Base-by-base conservation (phyloP, 2,329 filamentous ascomycete genomes). In the Pyricularia pennisetigena region DNA sequence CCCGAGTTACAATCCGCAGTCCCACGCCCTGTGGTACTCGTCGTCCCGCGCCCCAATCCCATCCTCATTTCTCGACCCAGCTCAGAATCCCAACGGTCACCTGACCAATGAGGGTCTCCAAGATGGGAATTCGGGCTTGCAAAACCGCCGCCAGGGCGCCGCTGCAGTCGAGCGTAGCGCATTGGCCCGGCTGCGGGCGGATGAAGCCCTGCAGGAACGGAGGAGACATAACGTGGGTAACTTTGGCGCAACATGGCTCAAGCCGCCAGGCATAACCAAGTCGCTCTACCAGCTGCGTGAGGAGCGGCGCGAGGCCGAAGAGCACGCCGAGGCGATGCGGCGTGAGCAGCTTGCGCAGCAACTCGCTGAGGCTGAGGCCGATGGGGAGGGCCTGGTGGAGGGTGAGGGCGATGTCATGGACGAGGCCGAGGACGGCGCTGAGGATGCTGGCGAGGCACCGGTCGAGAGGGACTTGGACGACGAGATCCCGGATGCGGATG, bases 161-260 rank as follows among this genome's bases (percentile, higher is more conserved):
- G 41, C 72, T 76, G 72, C 83, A 68, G 78, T 86, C 70, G 81
- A 88, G 75, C 80, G 85, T 72, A 84, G 89, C 29, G 83, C 85
- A 2, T 87, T 97, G 3, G 86, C 90, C 10, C 83, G 89, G 1
- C 86, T 97, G 12, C 83, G 86, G 29, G 81, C 87, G 61, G 94
- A 97, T 76, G 95, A 98, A 79, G 85, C 88, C 70, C 85, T 88
- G 69, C 85, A 96, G 71, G 86, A 89, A 68, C 85, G 90, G 9
- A 92, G 94, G 64, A 93, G 94, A 74, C 80, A 87, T 65, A 93
- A 94, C 72, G 90, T 98, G 32, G 87, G 90, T 65, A 91, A 93
- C 74, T 97, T 96, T 75, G 95, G 95, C 70, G 91, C 89, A 72
- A 86, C 86, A 63, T 99, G 95, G 95, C 89, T 99, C 68, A 91